phyloP scores from a whole-genome alignment of 2,329 filamentous ascomycete genomes.

The Trichoderma simmonsii region DNA sequence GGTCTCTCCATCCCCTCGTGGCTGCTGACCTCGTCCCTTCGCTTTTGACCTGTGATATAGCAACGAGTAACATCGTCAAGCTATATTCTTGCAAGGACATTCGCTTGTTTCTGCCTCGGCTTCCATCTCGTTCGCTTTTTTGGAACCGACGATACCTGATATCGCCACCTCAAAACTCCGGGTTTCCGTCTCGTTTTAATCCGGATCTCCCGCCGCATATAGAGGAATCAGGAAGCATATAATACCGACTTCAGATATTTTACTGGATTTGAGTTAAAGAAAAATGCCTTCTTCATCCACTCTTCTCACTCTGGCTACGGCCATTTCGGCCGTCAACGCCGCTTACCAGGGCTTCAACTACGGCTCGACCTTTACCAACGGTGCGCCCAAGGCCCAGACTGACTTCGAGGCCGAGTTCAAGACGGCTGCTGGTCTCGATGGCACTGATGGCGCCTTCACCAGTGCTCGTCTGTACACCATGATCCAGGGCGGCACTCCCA shows the following conservation, averaged over 20 bases:
- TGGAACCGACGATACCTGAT: background rate
- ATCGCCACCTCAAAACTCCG: slow-evolving; percentile 1
- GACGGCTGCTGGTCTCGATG: slow-evolving; percentile 59
- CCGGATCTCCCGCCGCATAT: slow-evolving; percentile 5
- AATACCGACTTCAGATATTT: background rate
- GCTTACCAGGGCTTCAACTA: slow-evolving; percentile 70
- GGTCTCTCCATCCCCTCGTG: background rate
- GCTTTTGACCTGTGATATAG: slow-evolving; percentile 1
- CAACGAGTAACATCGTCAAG: background rate
- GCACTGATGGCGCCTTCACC: slow-evolving; percentile 61
- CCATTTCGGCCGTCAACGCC: slow-evolving; percentile 35
- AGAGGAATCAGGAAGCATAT: background rate
- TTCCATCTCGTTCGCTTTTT: slow-evolving; percentile 2
- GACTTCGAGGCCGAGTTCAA: slow-evolving; percentile 72
- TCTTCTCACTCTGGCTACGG: slow-evolving; percentile 36
- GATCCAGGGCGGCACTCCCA: slow-evolving; percentile 65
- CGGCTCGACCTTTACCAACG: slow-evolving; percentile 59
- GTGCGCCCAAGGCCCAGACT: slow-evolving; percentile 55
- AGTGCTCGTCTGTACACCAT: slow-evolving; percentile 74
- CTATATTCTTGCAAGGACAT: background rate
- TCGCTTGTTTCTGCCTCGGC: slow-evolving; percentile 3
- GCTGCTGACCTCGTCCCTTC: background rate
- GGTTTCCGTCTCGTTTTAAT: background rate
- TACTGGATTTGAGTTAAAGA: background rate
- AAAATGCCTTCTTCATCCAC: slow-evolving; percentile 33